Evolutionary conservation across 2,329 filamentous ascomycete species (phyloP), one percentile per base, ranked within the genome.

Genomic region (Aschersonia sp.): DNA sequence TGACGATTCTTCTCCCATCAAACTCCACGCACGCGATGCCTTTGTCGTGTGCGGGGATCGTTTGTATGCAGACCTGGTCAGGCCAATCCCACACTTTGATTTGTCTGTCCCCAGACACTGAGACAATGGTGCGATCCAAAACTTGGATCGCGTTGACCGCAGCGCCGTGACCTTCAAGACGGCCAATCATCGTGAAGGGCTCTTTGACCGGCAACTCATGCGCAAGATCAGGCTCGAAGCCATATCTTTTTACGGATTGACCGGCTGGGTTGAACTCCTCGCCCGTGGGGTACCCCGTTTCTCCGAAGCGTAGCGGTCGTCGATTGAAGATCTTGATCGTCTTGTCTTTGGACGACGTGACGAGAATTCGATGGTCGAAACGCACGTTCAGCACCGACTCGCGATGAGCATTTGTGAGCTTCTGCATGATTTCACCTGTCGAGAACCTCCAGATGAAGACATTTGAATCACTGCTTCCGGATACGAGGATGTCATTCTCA

Each of bases 1-100:
- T 96, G 46, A 98, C 88, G 52, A 98, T 94, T 28, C 92, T 80
- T 46, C 87, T 81, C 30, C 88, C 89, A 61, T 98, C 92, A 59
- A 92, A 97, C 64, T 98, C 91, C 12, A 98, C 89, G 62, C 92
- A 98, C 3, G 92, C 92, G 56, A 98, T 97, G 32, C 92, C 92
- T 62, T 98, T 98, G 53, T 79, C 80, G 58, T 98, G 92, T 2
- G 91, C 92, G 40, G 85, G 73, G 35, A 94, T 80, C 1, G 86
- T 94, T 56, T 85, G 80, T 43, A 77, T 74, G 61, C 86, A 91
- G 43, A 75, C 70, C 49, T 88, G 85, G 5, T 80, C 85, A 20
- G 83, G 83, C 70, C 94, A 86, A 62, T 94, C 84, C 92, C 92
- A 98, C 28, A 96, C 76, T 63, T 95, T 96, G 66, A 98, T 89